phyloP scores from a whole-genome alignment of 345 rosid genomes.

The Durio zibethinus region DNA sequence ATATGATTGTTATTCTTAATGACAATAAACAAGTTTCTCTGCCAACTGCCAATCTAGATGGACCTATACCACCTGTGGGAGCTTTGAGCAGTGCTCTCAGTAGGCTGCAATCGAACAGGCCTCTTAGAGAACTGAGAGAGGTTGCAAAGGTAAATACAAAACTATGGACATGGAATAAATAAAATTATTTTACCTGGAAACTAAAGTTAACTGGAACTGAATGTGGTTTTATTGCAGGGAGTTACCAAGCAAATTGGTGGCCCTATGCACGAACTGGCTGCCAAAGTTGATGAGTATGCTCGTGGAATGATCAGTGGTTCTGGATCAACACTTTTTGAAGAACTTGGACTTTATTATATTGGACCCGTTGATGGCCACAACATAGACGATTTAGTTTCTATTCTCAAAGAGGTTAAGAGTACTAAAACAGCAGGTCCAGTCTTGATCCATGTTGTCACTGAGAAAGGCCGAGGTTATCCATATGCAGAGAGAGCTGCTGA shows the following conservation, averaged over 20 bases:
- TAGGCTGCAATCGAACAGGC: constrained; percentile 85
- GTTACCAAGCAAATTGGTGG: constrained; percentile 91
- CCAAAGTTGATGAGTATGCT: constrained; percentile 96
- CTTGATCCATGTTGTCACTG: constrained; percentile 90
- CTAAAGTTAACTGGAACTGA: constrained; percentile 1
- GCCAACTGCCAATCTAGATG: constrained; percentile 92
- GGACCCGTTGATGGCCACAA: constrained; percentile 98
- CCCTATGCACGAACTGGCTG: constrained; percentile 87
- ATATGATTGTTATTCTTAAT: constrained; percentile 94
- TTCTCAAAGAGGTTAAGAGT: constrained; percentile 92
- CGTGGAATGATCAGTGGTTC: constrained; percentile 99
- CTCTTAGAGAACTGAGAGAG: constrained; percentile 92
- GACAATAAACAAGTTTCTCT: constrained; percentile 97
- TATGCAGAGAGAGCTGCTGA: constrained; percentile 96
- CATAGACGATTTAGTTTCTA: constrained; percentile 76
- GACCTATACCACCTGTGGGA: constrained; percentile 94
- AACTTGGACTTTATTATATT: constrained; percentile 90
- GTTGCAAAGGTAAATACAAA: constrained; percentile 75
- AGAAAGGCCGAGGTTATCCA: constrained; percentile 99
- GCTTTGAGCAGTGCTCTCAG: constrained; percentile 98
- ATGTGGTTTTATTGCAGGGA: constrained; percentile 51
- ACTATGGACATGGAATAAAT: not conserved
- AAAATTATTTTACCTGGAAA: not conserved
- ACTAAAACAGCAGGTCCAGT: constrained; percentile 91
- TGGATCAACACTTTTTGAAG: constrained; percentile 92